phyloP scores from a whole-genome alignment of 805 yeast species.

The Yamadazyma ubonensis region DNA sequence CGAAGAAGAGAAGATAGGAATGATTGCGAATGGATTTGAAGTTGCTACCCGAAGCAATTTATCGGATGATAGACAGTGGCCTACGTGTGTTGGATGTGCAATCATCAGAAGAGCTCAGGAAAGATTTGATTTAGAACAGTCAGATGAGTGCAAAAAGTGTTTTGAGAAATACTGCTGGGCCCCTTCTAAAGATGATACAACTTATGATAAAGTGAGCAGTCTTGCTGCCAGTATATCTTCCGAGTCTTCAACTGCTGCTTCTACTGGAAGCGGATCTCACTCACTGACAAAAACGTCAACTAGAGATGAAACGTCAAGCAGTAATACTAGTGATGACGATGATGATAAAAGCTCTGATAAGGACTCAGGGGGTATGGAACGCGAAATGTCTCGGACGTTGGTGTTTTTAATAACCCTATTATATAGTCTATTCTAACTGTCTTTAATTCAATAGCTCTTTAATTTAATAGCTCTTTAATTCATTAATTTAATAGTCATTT shows the following conservation, averaged over 20 bases:
- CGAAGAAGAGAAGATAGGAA: constrained; percentile 52
- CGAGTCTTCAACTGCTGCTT: not conserved
- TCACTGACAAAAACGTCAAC: not conserved
- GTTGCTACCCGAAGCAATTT: constrained; percentile 63
- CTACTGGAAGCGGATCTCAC: not conserved
- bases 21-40: constrained; percentile 75
- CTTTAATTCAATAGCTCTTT: no score
- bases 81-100: constrained; percentile 80
- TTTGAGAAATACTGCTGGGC: constrained; percentile 76
- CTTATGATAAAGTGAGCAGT: constrained; percentile 1
- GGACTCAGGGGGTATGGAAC: not conserved
- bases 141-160: constrained; percentile 69
- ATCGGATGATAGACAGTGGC: constrained; percentile 67
- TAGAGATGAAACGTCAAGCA: not conserved
- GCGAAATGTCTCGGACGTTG: not conserved
- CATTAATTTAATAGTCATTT: not conserved
- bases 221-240: constrained; percentile 3
- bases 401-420: not conserved
- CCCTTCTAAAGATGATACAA: constrained; percentile 7
- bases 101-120: constrained; percentile 75
- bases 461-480: no score
- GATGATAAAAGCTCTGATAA: not conserved
- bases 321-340: not conserved
- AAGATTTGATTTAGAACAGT: constrained; percentile 56
- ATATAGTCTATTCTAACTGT: constrained; percentile 2